These are phyloP conservation scores for Annulohypoxylon bovei DNA, from an alignment of 495 filamentous ascomycete genomes.

Conservation along the genomic window DNA sequence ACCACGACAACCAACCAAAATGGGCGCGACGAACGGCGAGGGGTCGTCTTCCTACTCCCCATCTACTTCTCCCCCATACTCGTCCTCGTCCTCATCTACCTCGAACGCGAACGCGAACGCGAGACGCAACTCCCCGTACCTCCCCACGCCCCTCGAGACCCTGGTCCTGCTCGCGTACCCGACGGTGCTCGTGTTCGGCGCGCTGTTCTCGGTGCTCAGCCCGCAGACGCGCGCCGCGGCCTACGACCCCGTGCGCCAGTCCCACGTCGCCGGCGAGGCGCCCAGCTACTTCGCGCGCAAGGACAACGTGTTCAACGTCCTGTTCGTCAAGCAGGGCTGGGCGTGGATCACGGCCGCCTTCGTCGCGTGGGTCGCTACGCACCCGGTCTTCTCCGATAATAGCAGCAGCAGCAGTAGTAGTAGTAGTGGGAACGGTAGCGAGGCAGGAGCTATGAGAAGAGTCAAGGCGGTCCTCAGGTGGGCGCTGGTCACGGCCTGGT, in stretches of 20 bases:
- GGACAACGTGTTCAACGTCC: conserved; percentile 85
- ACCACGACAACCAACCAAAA: conserved; percentile 29
- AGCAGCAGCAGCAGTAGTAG: too few species aligned
- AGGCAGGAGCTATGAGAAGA: conserved; percentile 37
- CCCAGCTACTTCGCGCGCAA: conserved; percentile 94
- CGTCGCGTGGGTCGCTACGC: conserved; percentile 66
- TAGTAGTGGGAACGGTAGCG: background rate
- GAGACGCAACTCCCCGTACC: conserved; percentile 57
- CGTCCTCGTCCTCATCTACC: background rate
- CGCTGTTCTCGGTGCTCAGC: conserved; percentile 79
- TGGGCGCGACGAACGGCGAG: conserved; percentile 6
- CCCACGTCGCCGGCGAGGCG: conserved; percentile 65
- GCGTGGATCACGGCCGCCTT: conserved; percentile 83
- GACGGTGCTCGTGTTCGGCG: conserved; percentile 76
- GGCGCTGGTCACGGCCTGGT: conserved; percentile 73
- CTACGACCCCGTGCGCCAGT: conserved; percentile 65
- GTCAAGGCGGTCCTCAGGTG: conserved; percentile 71
- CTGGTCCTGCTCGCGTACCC: conserved; percentile 77
- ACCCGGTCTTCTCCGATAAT: conserved; percentile 58
- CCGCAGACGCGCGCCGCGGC: conserved; percentile 69
- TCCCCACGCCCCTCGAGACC: conserved; percentile 70
- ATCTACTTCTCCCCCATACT: background rate
- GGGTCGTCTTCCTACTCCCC: background rate
- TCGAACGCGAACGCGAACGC: background rate
- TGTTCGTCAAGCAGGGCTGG: conserved; percentile 97